Base-by-base conservation (phyloP, 176 grass and related monocot species). In the Musa schizocarpa region DNA sequence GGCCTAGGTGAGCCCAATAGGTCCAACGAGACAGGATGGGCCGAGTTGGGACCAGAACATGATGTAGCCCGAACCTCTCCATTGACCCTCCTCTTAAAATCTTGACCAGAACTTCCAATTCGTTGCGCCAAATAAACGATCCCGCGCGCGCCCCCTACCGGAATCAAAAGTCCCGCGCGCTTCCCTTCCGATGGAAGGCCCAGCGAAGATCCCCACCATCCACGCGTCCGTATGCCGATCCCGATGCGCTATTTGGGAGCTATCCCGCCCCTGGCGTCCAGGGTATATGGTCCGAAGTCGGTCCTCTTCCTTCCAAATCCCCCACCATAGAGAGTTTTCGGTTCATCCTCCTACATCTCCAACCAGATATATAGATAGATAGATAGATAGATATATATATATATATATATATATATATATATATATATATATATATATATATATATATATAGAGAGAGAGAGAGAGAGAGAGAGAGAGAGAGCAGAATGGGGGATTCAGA, bases 401-500 rank as follows among this genome's bases (percentile, higher is more conserved):
- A n/a, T n/a, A n/a, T n/a, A n/a, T n/a, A n/a, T n/a, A n/a, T n/a
- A n/a, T n/a, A n/a, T n/a, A n/a, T n/a, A n/a, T n/a, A n/a, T n/a
- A n/a, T n/a, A n/a, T n/a, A n/a, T n/a, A n/a, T n/a, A n/a, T n/a
- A n/a, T n/a, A n/a, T n/a, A n/a, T n/a, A n/a, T n/a, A n/a, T n/a
- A n/a, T n/a, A 29, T 2, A 29, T 1, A 29, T 1, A 29, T 2
- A 29, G 2, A 29, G 2, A 29, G 27, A 29, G 14, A n/a, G 48
- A 23, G 23, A 54, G 61, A 70, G 69, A 24, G 59, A 82, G 54
- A n/a, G 52, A 50, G 67, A 48, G 53, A 55, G 54, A 51, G 78
- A 34, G 54, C 8, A 12, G 50, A 26, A 80, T 80, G 77, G 77
- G 61, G 17, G 71, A 79, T 68, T 88, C 87, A 84, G 90, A 85